Evolutionary conservation across 164 flowering plant genomes (phyloP).

Genomic region (Platanus orientalis): DNA sequence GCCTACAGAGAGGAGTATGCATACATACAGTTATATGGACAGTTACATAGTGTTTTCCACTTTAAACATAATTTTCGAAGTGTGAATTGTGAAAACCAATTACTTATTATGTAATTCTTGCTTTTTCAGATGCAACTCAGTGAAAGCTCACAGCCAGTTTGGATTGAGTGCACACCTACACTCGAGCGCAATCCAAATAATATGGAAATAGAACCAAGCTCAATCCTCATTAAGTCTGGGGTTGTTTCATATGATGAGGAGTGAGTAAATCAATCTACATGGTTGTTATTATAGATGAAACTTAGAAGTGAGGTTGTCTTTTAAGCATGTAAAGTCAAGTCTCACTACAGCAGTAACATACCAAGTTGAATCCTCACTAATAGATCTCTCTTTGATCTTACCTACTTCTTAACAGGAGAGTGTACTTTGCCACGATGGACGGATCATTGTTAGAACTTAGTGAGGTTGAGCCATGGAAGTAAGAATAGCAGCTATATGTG

Average conservation of each 20-base stretch:
- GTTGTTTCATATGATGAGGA: slow-evolving; percentile 50
- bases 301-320: not conserved
- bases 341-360: not conserved
- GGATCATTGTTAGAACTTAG: slow-evolving; percentile 62
- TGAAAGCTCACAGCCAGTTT: slow-evolving; percentile 56
- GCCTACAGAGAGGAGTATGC: not conserved
- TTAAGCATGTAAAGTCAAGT: not conserved
- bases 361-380: not conserved
- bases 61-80: not conserved
- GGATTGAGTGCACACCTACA: slow-evolving; percentile 48
- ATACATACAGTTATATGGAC: not conserved
- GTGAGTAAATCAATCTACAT: slow-evolving; percentile 41
- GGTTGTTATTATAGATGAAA: not conserved
- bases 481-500: not conserved
- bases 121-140: slow-evolving; percentile 54
- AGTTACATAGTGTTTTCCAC: too few relatives aligned
- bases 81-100: not conserved
- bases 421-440: slow-evolving; percentile 57
- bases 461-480: slow-evolving; percentile 56
- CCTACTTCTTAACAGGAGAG: slow-evolving; percentile 38
- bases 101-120: not conserved
- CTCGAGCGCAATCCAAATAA: slow-evolving; percentile 17
- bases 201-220: slow-evolving; percentile 34
- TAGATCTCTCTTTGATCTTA: slow-evolving; percentile 11
- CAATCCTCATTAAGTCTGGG: slow-evolving; percentile 48